phyloP scores from a whole-genome alignment of 805 yeast genomes.

The Babjeviella inositovora region DNA sequence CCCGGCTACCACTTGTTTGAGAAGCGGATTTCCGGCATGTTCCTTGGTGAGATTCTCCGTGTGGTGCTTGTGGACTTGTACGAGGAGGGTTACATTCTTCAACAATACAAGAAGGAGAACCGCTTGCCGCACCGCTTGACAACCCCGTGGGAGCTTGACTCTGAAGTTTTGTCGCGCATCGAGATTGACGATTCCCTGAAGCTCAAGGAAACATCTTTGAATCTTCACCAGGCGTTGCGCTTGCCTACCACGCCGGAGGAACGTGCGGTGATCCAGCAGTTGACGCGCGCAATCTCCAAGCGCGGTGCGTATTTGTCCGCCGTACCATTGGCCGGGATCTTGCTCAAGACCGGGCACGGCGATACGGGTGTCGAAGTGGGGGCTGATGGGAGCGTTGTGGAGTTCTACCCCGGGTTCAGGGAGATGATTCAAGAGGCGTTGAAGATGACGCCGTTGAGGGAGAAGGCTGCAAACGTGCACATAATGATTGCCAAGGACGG shows the following conservation, averaged over 20 bases:
- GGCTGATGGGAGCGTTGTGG: slow-evolving; percentile 90
- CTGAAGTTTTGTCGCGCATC: slow-evolving; percentile 74
- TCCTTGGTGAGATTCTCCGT: slow-evolving; percentile 79
- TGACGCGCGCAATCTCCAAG: slow-evolving; percentile 67
- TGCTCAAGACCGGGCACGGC: slow-evolving; percentile 36
- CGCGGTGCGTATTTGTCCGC: slow-evolving; percentile 88
- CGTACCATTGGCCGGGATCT: slow-evolving; percentile 76
- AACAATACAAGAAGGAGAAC: slow-evolving; percentile 21
- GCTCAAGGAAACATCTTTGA: slow-evolving; percentile 53
- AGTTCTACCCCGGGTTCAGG: slow-evolving; percentile 84
- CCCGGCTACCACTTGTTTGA: slow-evolving; percentile 85
- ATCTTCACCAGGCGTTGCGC: slow-evolving; percentile 49
- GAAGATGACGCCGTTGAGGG: slow-evolving; percentile 44
- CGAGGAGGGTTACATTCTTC: slow-evolving; percentile 38
- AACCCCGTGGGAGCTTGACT: slow-evolving; percentile 63
- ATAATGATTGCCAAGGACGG: slow-evolving; percentile 87
- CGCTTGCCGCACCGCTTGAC: slow-evolving; percentile 44
- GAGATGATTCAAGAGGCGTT: slow-evolving; percentile 69
- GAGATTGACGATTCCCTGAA: slow-evolving; percentile 74
- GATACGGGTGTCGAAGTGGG: slow-evolving; percentile 83
- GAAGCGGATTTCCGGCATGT: slow-evolving; percentile 86
- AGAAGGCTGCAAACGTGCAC: slow-evolving; percentile 60
- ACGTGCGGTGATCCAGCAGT: slow-evolving; percentile 52
- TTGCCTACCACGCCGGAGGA: slow-evolving; percentile 58
- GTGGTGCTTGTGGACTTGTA: slow-evolving; percentile 56